Evolutionary conservation across 176 grass and related monocot species (phyloP), one percentile per base, ranked within the genome.

Genomic region (Tillandsia fasciculata): DNA sequence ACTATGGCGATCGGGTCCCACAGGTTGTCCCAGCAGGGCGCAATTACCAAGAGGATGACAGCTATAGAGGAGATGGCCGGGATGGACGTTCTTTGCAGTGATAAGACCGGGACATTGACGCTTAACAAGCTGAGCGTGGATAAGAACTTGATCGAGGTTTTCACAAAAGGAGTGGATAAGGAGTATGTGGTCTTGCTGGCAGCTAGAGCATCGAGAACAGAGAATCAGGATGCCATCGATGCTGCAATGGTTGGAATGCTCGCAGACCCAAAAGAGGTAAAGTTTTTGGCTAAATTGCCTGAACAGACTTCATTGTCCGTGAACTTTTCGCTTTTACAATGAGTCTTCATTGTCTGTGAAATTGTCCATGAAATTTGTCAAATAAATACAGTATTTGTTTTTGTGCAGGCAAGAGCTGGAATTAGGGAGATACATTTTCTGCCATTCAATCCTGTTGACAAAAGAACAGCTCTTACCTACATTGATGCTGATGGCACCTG

Each of bases 151-250:
- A 69, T 99, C 53, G 94, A 93, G 87, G 79, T 84, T 11, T 99
- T 99, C 15, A 12, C 33, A 1, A 79, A 18, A 15, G 94, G 80
- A 1, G 66, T 90, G 8, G 52, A 63, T 52, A 63, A 72, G 52
- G 58, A 71, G 0, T 63, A 82, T 0, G 90, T 99, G 1, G 3
- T 99, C 47, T 49, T 86, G 8, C 68, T 86, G 15, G 90, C 94
- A 1, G 90, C 94, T 18, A 88, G 80, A 81, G 90, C 94, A 0
- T 93, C 94, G 0, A 79, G 94, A 64, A 68, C 86, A 2, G 94
- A 99, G 84, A 99, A 99, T 78, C 94, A 99, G 80, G 94, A 94
- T 54, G 94, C 94, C n/a, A 99, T 99, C 53, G 95, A 99, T 47
- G 77, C 84, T 17, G 90, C 90, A 24, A 88, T 99, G 90, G 87